Base-by-base conservation (phyloP, 164 flowering plant species). In the Sextonia rubra region DNA sequence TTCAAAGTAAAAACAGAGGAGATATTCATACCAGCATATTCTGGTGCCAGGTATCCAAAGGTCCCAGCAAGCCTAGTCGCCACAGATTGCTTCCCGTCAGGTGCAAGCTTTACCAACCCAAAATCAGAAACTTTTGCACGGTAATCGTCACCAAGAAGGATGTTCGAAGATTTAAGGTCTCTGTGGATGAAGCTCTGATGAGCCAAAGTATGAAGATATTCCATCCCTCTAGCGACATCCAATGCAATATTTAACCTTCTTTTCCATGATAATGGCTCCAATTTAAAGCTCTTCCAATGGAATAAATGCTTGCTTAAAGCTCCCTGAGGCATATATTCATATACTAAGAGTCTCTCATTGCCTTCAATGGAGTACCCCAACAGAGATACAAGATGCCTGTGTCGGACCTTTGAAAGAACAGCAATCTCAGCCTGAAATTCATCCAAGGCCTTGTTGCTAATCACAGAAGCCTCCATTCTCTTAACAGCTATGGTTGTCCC, bases 41-140 rank as follows among this genome's bases (percentile, higher is more conserved):
- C 94, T 17, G 97, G 97, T 61, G 97, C 97, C 67, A 91, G 83
- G 78, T 91, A 91, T 32, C 97, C 97, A 78, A 91, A 91, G 32
- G 97, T 91, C 32, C 97, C 97, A 3, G 97, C 94, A 58, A 91
- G 91, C 71, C 85, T 83, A 20, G 97, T 91, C 24, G 76, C 94
- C 29, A 90, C 82, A 47, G 97, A 90, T 64, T 78, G 83, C 72
- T 77, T 84, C 69, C 92, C 83, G 77, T 90, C 91, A 4, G 93
- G 93, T 32, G 97, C 94, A 65, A 88, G 90, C 77, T 91, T 91
- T 69, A 91, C 97, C 70, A 91, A 80, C 4, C 97, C 97, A 74
- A 91, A 91, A 77, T 91, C 97, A 6, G 94, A 82, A 72, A 90
- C 90, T 73, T 89, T 90, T 27, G 97, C 97, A 32, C 90, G 84